Base-by-base conservation (phyloP, 257 asterid genomes). In the Henckelia pumila region DNA sequence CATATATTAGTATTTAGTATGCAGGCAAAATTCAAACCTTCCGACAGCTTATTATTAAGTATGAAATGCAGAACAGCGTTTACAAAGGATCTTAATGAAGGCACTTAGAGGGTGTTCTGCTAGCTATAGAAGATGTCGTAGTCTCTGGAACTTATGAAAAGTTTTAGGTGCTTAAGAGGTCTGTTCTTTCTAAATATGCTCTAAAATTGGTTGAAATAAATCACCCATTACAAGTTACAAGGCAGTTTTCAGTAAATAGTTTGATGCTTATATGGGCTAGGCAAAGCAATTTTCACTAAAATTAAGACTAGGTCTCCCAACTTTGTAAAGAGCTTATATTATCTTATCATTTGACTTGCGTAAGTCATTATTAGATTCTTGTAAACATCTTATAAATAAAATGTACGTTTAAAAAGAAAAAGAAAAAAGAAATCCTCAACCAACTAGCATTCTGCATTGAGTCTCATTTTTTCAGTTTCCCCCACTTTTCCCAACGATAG, bases 1-100 rank as follows among this genome's bases (percentile, higher is more conserved):
- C 33, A 71, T 60, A 21, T 52, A 62, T 35, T 21, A 63, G 47
- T 13, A 44, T 40, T 35, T 21, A 63, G 47, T 13, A 44, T 40
- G 13, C 50, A 40, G 17, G n/a, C 6, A 17, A 3, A 13, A 40
- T 14, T 14, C 49, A 40, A 40, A 40, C 49, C 49, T 11, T 40
- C 49, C 49, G 10, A 40, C 17, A 2, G 49, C 0, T 40, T 40
- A 11, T 5, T 3, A 13, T 8, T 3, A 40, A 40, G 17, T 40
- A 13, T 13, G n/a, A 40, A 40, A 40, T 40, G 49, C 3, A 3
- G 49, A 40, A 40, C 49, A 2, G 17, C 6, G 4, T 40, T 40
- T 33, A 33, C 49, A 40, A 40, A 10, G 49, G 49, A 40, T 40
- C 49, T 40, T 40, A 40, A 11, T 14, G 53, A 44, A 3, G 53